Percentiles rank a stretch among this genome's conserved stretches.
These are phyloP conservation scores for Lepiota brunneoincarnata DNA, from an alignment of 768 basidiomycete genomes.

Conservation along the genomic window DNA sequence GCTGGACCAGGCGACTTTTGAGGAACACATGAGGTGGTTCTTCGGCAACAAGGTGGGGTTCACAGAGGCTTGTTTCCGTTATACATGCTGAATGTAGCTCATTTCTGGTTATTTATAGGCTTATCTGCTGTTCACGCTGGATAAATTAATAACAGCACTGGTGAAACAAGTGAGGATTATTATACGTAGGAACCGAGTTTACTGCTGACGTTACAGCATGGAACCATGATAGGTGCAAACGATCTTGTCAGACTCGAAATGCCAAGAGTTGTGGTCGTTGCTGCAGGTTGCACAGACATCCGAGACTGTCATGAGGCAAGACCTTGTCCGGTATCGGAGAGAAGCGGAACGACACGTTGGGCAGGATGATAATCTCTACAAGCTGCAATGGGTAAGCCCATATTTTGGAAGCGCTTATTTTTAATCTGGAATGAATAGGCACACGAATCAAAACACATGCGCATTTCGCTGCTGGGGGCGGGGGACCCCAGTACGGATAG, in stretches of 20 bases:
- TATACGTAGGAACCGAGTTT: not conserved
- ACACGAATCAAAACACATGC: conserved; percentile 49
- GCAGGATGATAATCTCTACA: conserved; percentile 74
- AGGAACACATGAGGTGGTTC: conserved; percentile 95
- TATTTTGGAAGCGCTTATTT: conserved; percentile 14
- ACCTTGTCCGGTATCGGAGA: conserved; percentile 74
- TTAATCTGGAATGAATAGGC: conserved; percentile 38
- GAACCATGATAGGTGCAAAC: conserved; percentile 68
- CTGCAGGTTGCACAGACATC: conserved; percentile 61
- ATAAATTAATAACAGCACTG: conserved; percentile 85
- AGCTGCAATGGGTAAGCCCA: conserved; percentile 72
- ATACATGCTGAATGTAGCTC: conserved; percentile 13
- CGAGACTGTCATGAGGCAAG: conserved; percentile 54
- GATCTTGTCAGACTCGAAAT: conserved; percentile 78
- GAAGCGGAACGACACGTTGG: conserved; percentile 77
- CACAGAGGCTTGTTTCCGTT: not conserved
- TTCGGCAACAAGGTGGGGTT: conserved; percentile 77
- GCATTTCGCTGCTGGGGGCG: conserved; percentile 55
- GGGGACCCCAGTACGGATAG: conserved; percentile 45
- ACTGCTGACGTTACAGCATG: conserved; percentile 2
- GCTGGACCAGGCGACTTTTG: conserved; percentile 87
- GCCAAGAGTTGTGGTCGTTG: conserved; percentile 80
- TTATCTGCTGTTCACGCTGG: conserved; percentile 89
- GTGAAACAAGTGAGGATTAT: conserved; percentile 78
- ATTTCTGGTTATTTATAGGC: conserved; percentile 52